Base-by-base conservation (phyloP, 768 basidiomycete species). In the Collybia nuda region DNA sequence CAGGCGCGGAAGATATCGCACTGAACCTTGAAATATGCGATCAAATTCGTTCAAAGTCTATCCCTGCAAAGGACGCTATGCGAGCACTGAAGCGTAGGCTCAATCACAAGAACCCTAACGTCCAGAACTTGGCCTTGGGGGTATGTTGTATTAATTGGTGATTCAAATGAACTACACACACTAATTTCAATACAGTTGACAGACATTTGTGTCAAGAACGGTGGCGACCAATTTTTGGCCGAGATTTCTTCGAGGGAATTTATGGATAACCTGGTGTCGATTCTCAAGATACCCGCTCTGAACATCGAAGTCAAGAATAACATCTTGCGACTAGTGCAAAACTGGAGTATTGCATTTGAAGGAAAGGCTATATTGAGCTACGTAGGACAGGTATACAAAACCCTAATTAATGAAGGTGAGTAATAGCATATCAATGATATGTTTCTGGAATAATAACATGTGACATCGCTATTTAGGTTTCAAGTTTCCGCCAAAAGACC, bases 21-120 rank as follows among this genome's bases (percentile, higher is more conserved):
- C 77, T 93, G 56, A 89, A 89, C 61, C 88, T 99, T 52, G 93
- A 98, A 66, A 92, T 98, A 76, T 93, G 93, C 57, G 97, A 99
- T 70, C 88, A 95, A 69, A 94, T 99, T 65, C 84, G 94, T 47
- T 92, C 92, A 5, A 95, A 96, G 74, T 82, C 88, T 37, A 86
- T 88, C 0, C 80, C 82, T 15, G 85, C 95, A 15, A 89, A 88
- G 69, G 85, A 88, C 53, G 88, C 96, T 3, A 90, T 94, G 86
- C 87, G 87, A 51, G 83, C 88, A 17, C 75, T 99, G 62, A 93
- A 93, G 69, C 81, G 86, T 21, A 81, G 95, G 44, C 74, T 98
- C 44, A 86, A 87, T 61, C 91, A 96, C 71, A 90, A 89, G 81
- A 99, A 99, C 67, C 94, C 93, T 0, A 96, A 98, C 59, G 94